Percentiles rank a stretch among this genome's conserved stretches.
Evolutionary conservation across 106 monocot species (phyloP).

Genomic region (Phalaenopsis aphrodite): DNA sequence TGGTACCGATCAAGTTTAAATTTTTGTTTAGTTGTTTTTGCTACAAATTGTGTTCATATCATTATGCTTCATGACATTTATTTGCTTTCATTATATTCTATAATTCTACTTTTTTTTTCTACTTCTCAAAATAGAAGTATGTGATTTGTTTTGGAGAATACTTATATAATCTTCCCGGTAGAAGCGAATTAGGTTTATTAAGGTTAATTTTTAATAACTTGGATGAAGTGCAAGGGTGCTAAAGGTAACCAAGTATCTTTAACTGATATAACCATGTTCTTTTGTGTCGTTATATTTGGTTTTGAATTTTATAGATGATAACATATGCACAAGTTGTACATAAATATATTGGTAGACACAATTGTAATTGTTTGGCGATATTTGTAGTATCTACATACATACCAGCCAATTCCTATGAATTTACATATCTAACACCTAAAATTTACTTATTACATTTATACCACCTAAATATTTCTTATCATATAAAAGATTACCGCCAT

Average conservation of each 20-base stretch:
- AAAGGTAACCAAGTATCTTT: not conserved
- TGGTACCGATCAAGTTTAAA: not conserved
- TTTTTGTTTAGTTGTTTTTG: not conserved
- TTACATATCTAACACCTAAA: no score
- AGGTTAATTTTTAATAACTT: not conserved
- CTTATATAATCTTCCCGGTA: not conserved
- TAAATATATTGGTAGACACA: not conserved
- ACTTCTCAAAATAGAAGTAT: not conserved
- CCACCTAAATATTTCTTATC: no score
- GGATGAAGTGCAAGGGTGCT: not conserved
- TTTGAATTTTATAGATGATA: not conserved
- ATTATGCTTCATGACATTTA: not conserved
- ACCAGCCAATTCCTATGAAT: no score
- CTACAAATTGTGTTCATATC: not conserved
- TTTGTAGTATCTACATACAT: not conserved
- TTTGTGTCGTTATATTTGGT: not conserved
- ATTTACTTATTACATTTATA: no score
- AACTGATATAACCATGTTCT: not conserved
- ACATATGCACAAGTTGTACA: not conserved
- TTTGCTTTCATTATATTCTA: not conserved
- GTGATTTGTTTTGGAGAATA: not conserved
- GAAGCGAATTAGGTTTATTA: not conserved
- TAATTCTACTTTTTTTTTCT: not conserved
- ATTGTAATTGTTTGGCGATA: not conserved
- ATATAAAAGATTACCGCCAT: no score